Evolutionary conservation across 2,329 filamentous ascomycete species (phyloP), one percentile per base, ranked within the genome.

Genomic region (Stromatinia cepivora): DNA sequence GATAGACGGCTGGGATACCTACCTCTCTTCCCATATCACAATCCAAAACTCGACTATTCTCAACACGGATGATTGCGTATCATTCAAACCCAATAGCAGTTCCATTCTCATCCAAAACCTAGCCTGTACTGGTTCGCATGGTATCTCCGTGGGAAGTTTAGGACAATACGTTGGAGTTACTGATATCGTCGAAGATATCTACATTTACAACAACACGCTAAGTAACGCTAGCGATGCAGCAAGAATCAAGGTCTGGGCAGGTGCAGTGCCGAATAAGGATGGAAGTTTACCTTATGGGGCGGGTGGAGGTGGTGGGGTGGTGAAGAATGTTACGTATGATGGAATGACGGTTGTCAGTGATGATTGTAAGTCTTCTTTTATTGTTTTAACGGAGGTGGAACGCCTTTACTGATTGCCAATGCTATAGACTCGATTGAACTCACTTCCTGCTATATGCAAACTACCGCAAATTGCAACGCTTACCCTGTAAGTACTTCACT

Each of bases 181-280:
- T 67, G 84, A 88, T 73, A 81, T 80, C 20, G 80, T 88, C 13
- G 80, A 85, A 72, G 81, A 83, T 67, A 79, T 88, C 52, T 79
- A 77, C 8, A 84, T 80, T 0, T 78, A 79, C 8, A 84, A 87
- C 72, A 80, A 46, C 9, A 59, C 54, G 22, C 15, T 84, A 80
- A 80, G 79, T 70, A 84, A 84, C 70, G 81, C 81, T n/a, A 79
- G 82, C 56, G 84, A 89, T 72, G 86, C 85, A 57, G 87, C 87
- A 0, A 85, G 87, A 69, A 89, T 90, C 80, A 90, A 90, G 79
- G 86, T 88, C 73, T 90, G 86, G 85, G 85, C 70, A 5, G 72
- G 72, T 9, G 67, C 59, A 4, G 74, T 81, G 4, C 82, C 85
- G 1, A 82, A 82, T 0, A 79, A 88, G 9, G 76, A 84, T 2